phyloP scores from a whole-genome alignment of 169 alveolate genomes.

The Eimeria sp. region DNA sequence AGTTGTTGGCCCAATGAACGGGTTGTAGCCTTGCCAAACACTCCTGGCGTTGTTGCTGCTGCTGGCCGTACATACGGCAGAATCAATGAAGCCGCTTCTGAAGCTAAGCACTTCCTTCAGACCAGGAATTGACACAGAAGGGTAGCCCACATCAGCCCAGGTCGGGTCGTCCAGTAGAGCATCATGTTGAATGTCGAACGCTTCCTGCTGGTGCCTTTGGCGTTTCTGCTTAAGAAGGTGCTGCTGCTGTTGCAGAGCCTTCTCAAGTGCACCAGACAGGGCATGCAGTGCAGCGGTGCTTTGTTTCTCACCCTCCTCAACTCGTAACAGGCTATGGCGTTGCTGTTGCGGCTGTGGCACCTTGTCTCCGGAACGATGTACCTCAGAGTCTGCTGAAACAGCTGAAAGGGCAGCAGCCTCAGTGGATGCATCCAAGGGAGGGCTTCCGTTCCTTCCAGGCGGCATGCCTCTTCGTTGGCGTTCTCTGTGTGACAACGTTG shows the following conservation, averaged over 20 bases:
- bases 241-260: conserved; percentile 47
- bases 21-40: conserved; percentile 29
- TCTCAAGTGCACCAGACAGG: conserved; percentile 33
- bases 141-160: conserved; percentile 8
- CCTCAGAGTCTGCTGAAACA: neutral
- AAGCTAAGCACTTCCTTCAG: neutral
- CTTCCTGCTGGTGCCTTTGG: conserved; percentile 9
- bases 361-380: neutral
- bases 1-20: conserved; percentile 25
- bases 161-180: neutral
- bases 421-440: neutral
- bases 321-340: neutral
- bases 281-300: conserved; percentile 26
- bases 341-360: conserved; percentile 19
- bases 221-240: conserved; percentile 35
- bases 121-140: neutral
- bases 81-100: neutral
- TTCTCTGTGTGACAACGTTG: neutral
- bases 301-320: neutral
- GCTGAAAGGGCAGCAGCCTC: conserved; percentile 22
- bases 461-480: neutral
- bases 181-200: conserved; percentile 6
- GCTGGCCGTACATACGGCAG: conserved; percentile 30
- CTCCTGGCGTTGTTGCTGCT: conserved; percentile 23
- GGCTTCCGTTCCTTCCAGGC: neutral